These are phyloP conservation scores for Gossypium stocksii DNA, from an alignment of 345 rosid species.

Conservation along the genomic window DNA sequence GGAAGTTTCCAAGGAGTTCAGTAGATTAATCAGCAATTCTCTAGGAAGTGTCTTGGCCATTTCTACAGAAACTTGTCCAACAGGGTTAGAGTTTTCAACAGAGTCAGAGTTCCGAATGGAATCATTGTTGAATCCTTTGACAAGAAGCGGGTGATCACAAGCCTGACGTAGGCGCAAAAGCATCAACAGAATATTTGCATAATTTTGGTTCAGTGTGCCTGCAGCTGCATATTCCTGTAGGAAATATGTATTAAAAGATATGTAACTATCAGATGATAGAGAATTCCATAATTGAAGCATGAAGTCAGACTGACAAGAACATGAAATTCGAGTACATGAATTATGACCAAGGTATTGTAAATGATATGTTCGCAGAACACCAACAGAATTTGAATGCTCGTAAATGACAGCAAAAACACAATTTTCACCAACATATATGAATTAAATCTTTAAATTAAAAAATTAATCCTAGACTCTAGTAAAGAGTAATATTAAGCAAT, in stretches of 20 bases:
- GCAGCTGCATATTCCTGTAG: conserved; percentile 90
- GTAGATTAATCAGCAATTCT: too few species aligned
- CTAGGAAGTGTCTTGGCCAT: too few species aligned
- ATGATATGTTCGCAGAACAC: background rate
- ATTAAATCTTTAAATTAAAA: background rate
- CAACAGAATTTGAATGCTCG: background rate
- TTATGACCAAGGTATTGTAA: background rate
- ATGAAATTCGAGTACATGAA: background rate
- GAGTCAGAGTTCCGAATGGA: too few species aligned
- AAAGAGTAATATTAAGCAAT: too few species aligned
- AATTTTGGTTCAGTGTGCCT: conserved; percentile 83
- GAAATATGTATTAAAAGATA: conserved; percentile 9
- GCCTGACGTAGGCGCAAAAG: conserved; percentile 97
- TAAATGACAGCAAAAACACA: background rate
- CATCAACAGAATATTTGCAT: conserved; percentile 94
- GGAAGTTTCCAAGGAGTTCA: too few species aligned
- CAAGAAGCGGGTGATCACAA: conserved; percentile 92
- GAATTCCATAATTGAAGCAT: conserved; percentile 9
- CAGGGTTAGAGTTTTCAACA: too few species aligned
- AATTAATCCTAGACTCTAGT: too few species aligned
- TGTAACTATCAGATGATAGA: conserved; percentile 13
- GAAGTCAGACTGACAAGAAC: background rate
- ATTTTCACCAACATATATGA: background rate
- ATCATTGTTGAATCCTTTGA: too few species aligned
- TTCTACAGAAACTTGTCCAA: too few species aligned